These are phyloP conservation scores for Ephemerocybe angulata DNA, from an alignment of 768 basidiomycete genomes.

Conservation along the genomic window DNA sequence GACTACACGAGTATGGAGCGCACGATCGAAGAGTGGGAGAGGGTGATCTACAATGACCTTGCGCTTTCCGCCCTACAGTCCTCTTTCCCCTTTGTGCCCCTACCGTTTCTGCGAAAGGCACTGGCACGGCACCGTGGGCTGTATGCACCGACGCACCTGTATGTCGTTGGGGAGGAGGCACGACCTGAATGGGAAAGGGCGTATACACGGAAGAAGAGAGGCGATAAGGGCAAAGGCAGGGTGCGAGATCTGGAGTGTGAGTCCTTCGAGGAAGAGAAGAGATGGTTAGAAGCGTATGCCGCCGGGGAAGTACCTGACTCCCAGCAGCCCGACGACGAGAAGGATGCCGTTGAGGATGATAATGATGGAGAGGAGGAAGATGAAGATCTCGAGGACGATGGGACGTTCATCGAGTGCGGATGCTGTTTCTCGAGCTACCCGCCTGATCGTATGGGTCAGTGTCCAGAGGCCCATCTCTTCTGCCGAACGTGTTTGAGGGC, in stretches of 20 bases:
- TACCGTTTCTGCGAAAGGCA: constrained; percentile 46
- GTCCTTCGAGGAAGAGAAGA: background rate
- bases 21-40: constrained; percentile 33
- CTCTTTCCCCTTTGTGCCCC: constrained; percentile 59
- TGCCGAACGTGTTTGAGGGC: background rate
- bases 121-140: constrained; percentile 38
- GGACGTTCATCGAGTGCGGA: constrained; percentile 1
- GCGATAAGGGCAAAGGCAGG: background rate
- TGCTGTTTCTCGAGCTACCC: constrained; percentile 4
- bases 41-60: constrained; percentile 41
- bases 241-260: background rate
- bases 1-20: constrained; percentile 50
- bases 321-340: too few species aligned
- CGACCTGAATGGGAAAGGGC: background rate
- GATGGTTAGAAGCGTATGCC: background rate
- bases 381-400: background rate
- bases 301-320: background rate
- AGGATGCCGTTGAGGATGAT: background rate
- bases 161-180: constrained; percentile 26
- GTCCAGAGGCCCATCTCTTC: constrained; percentile 2
- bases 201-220: background rate
- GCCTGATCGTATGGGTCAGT: background rate
- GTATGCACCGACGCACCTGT: constrained; percentile 66
- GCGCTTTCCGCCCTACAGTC: constrained; percentile 55
- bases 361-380: background rate